Evolutionary conservation across 148 eudicot genomes (phyloP).

Genomic region (Rhododendron mucronatum): DNA sequence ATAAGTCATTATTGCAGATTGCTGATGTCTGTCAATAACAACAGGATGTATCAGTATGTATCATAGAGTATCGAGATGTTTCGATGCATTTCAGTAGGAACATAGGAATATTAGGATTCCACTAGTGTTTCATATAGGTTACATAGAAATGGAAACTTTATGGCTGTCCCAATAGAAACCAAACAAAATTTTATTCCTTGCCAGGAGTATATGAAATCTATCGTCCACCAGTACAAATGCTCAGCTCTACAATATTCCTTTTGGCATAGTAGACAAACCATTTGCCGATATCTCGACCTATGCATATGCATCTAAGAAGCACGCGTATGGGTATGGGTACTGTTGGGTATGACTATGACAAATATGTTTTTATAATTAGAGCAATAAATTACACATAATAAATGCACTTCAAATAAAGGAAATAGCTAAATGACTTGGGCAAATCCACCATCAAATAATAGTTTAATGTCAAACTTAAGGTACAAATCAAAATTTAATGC

Average conservation of each 20-base stretch:
- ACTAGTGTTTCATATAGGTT: background rate
- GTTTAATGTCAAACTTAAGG: background rate
- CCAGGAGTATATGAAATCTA: background rate
- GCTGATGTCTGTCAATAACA: background rate
- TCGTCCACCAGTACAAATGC: background rate
- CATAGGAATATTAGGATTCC: background rate
- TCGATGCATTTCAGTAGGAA: background rate
- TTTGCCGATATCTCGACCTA: background rate
- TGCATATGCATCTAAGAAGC: background rate
- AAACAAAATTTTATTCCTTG: background rate
- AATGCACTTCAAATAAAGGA: background rate
- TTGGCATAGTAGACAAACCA: background rate
- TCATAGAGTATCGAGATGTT: background rate
- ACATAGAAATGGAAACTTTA: background rate
- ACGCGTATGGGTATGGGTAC: background rate
- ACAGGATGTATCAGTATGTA: background rate
- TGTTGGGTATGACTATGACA: background rate
- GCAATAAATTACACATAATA: background rate
- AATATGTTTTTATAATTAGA: no score
- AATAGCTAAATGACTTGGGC: background rate
- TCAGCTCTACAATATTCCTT: background rate
- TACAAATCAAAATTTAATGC: background rate
- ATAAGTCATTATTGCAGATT: background rate
- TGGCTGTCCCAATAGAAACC: background rate
- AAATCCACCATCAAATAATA: background rate